These are phyloP conservation scores for Durusdinium trenchii DNA, from an alignment of 73 alveolate species.

Conservation along the genomic window DNA sequence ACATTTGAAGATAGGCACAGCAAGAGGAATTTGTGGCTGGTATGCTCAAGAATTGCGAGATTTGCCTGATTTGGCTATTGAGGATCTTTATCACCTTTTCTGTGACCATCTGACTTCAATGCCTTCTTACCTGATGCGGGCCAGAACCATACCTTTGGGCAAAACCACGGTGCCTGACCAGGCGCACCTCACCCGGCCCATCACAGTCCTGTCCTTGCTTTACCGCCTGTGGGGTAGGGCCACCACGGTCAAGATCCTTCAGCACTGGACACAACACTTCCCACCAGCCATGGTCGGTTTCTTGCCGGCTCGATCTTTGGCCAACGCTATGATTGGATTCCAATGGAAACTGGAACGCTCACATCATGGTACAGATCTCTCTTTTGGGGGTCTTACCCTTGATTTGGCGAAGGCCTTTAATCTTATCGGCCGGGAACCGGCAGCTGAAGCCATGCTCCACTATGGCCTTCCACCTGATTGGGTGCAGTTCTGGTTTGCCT, in stretches of 20 bases:
- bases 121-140: background rate
- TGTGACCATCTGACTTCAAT: background rate
- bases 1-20: background rate
- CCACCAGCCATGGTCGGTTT: background rate
- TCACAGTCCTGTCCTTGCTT: background rate
- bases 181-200: background rate
- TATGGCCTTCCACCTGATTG: background rate
- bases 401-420: background rate
- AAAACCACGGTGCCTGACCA: background rate
- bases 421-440: background rate
- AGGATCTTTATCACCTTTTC: background rate
- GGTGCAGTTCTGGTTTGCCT: background rate
- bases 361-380: background rate
- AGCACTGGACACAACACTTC: background rate
- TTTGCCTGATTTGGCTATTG: background rate
- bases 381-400: background rate
- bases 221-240: background rate
- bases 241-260: background rate
- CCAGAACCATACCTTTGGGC: background rate
- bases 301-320: background rate
- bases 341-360: background rate
- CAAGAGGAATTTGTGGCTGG: background rate
- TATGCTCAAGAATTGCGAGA: background rate
- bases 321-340: background rate
- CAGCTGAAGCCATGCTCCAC: background rate